Conservation (phyloP, 257 asterid species). For the Solanum tarijense region DNA sequence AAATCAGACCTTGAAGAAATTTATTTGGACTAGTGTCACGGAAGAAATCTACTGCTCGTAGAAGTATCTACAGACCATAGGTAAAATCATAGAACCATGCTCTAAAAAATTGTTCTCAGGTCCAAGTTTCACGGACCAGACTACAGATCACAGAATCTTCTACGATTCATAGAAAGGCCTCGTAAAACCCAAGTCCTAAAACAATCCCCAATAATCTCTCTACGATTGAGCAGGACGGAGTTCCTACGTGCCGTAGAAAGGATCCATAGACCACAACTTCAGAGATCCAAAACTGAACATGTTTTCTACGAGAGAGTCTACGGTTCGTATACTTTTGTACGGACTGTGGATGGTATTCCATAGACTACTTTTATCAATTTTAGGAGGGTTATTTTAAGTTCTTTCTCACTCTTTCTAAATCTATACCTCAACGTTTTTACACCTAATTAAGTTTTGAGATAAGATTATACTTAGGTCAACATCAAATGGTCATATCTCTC, state of each 20-base stretch:
- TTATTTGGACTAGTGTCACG: neutral
- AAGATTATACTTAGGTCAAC: neutral
- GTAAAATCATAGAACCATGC: neutral
- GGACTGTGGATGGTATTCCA: neutral
- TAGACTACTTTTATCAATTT: neutral
- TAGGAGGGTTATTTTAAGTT: neutral
- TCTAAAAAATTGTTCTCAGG: neutral
- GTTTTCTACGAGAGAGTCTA: neutral
- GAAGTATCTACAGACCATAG: neutral
- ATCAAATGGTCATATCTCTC: neutral
- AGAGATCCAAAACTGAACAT: neutral
- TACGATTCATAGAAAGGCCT: neutral
- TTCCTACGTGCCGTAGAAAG: neutral
- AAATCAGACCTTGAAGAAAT: neutral
- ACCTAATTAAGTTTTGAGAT: neutral
- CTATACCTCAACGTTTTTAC: neutral
- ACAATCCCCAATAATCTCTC: neutral
- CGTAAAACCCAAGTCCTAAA: neutral
- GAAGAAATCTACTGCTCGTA: too few relatives aligned
- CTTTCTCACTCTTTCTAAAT: neutral
- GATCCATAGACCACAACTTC: neutral
- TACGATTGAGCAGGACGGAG: neutral
- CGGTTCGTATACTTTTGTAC: neutral
- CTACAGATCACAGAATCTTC: neutral
- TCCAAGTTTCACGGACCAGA: neutral